phyloP scores from a whole-genome alignment of 805 yeast genomes.

The Cyberlindnera misumaiensis region DNA sequence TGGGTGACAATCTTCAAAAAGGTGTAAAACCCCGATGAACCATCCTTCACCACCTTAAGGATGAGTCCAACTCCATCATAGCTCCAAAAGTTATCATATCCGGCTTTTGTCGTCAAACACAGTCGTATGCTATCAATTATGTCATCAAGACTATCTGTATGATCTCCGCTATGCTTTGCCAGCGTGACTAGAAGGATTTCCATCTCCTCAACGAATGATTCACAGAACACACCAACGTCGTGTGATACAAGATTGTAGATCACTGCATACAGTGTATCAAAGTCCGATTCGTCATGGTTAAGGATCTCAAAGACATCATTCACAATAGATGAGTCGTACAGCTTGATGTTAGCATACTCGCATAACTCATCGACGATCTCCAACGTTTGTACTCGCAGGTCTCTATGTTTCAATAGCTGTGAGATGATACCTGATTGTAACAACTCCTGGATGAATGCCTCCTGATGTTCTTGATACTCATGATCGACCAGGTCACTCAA shows the following conservation, averaged over 20 bases:
- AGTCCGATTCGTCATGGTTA: background rate
- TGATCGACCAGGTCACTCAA: slow-evolving; percentile 14
- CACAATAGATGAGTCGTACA: background rate
- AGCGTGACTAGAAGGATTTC: slow-evolving; percentile 9
- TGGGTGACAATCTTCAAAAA: slow-evolving; percentile 10
- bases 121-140: slow-evolving; percentile 11
- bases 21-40: slow-evolving; percentile 6
- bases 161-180: background rate
- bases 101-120: slow-evolving; percentile 4
- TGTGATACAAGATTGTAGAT: slow-evolving; percentile 6
- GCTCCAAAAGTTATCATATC: slow-evolving; percentile 9
- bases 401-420: background rate
- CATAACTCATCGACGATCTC: slow-evolving; percentile 5
- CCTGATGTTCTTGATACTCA: slow-evolving; percentile 10
- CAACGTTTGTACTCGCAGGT: background rate
- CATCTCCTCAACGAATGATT: slow-evolving; percentile 4
- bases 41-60: slow-evolving; percentile 6
- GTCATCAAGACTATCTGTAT: slow-evolving; percentile 7
- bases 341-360: slow-evolving; percentile 4
- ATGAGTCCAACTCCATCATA: slow-evolving; percentile 18
- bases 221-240: slow-evolving; percentile 3
- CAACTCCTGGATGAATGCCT: slow-evolving; percentile 2
- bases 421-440: slow-evolving; percentile 1
- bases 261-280: slow-evolving; percentile 1
- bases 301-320: slow-evolving; percentile 1